Base-by-base conservation (phyloP, 2,329 filamentous ascomycete genomes). In the Biscogniauxia mediterranea region DNA sequence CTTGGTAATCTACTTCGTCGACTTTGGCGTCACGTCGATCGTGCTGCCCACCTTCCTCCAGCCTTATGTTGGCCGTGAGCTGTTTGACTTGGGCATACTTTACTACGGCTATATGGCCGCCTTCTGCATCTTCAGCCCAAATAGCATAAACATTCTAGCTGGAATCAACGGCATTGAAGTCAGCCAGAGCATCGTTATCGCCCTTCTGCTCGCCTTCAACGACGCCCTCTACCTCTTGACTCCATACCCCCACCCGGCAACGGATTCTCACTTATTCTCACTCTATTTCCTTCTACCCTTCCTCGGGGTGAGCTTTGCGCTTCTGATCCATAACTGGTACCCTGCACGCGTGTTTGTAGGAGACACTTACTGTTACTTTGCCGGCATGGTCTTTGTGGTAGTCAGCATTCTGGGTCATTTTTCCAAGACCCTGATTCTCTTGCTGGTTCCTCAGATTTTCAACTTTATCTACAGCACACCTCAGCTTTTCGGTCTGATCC, bases 101-200 rank as follows among this genome's bases (percentile, higher is more conserved):
- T 99, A 99, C 84, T 99, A 99, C 79, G 80, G 89, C 72, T 99
- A 98, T 83, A 99, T 99, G 95, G 92, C 92, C 57, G 89, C 91
- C 60, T 85, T 99, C 68, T 91, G 94, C 74, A 99, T 99, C 76
- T 99, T 99, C 81, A 96, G 93, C 69, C 93, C 95, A 6, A 98
- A 99, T 79, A 93, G 92, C 76, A 99, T 99, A 85, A 99, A 99
- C 81, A 99, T 99, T 79, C 82, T 99, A n/a, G 95, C 95, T 0
- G 95, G 95, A n/a, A 92, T 99, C 77, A 99, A 99, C 76, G 95
- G 95, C 59, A 95, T 99, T 74, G 95, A 99, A 76, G 95, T 98
- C 59, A 88, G 90, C 11, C 95, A 99, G 78, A 97, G 93, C 62
- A 81, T 99, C 64, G 91, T 97, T 65, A 92, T 99, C 73, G 94